Percentiles rank a stretch among this genome's conserved stretches.
phyloP scores from a whole-genome alignment of 2,329 filamentous ascomycete species.

The Alternaria brassicae region DNA sequence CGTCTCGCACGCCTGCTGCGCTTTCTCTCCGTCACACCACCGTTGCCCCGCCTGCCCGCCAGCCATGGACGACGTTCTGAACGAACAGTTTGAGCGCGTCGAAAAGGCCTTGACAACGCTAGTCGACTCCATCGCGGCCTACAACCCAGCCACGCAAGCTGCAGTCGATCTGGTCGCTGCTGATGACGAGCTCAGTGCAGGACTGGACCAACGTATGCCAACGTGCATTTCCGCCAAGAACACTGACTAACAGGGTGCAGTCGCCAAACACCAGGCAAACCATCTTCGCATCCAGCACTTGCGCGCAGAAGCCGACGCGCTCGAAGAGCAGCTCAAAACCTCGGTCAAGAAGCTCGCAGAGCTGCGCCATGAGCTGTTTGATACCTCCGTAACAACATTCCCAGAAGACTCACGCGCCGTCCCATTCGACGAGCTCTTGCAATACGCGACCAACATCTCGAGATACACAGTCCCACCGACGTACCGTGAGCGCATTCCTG shows the following conservation, averaged over 20 bases:
- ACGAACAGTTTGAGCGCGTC: conserved; percentile 55
- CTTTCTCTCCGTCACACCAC: neutral
- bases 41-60: neutral
- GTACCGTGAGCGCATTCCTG: conserved; percentile 43
- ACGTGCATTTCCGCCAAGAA: neutral
- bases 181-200: conserved; percentile 70
- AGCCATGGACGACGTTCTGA: conserved; percentile 54
- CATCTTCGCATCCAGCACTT: conserved; percentile 71
- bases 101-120: conserved; percentile 66
- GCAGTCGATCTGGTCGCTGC: conserved; percentile 74
- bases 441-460: conserved; percentile 79
- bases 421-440: conserved; percentile 75
- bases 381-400: conserved; percentile 48
- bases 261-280: conserved; percentile 78
- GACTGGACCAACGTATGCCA: conserved; percentile 68
- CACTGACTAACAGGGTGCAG: conserved; percentile 51
- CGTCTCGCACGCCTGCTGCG: neutral
- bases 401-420: conserved; percentile 59
- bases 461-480: conserved; percentile 78
- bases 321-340: conserved; percentile 76
- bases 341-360: conserved; percentile 73
- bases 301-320: conserved; percentile 67
- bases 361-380: conserved; percentile 75
- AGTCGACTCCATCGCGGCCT: conserved; percentile 81
- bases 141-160: conserved; percentile 74